These are phyloP conservation scores for Fusarium praegraminearum DNA, from an alignment of 2,329 filamentous ascomycete genomes.

Conservation along the genomic window DNA sequence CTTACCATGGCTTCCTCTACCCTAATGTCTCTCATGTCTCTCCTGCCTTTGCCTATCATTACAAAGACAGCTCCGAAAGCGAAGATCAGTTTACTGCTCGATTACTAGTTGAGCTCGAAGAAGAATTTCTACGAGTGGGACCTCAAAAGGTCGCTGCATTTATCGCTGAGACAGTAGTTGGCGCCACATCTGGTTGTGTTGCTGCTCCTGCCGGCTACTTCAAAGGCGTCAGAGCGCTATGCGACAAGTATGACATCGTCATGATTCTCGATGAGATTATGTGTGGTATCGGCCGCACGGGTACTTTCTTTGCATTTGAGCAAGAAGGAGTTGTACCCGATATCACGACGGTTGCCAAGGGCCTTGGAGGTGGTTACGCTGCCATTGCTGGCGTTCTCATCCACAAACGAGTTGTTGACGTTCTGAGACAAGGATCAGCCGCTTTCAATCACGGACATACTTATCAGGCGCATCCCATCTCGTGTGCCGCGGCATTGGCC, in stretches of 20 bases:
- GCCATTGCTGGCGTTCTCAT: conserved; percentile 72
- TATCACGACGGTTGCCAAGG: conserved; percentile 58
- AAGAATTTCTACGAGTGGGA: conserved; percentile 8
- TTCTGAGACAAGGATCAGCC: conserved; percentile 52
- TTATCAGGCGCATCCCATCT: conserved; percentile 69
- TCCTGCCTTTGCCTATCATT: conserved; percentile 16
- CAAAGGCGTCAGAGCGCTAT: conserved; percentile 53
- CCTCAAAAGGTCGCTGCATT: conserved; percentile 57
- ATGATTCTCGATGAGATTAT: conserved; percentile 72
- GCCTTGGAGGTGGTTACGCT: conserved; percentile 63
- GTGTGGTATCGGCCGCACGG: conserved; percentile 67
- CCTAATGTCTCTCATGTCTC: conserved; percentile 22
- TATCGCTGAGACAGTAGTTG: conserved; percentile 71
- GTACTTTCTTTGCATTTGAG: conserved; percentile 70
- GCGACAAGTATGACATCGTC: conserved; percentile 66
- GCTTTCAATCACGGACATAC: conserved; percentile 68
- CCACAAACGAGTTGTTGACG: conserved; percentile 62
- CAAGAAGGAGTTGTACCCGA: conserved; percentile 48
- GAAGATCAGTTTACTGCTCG: background rate
- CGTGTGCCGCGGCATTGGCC: conserved; percentile 71
- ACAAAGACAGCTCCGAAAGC: background rate
- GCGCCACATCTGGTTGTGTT: conserved; percentile 58
- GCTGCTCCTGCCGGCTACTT: conserved; percentile 30
- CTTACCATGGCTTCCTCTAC: conserved; percentile 11
- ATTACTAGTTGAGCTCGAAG: background rate